Evolutionary conservation across 164 flowering plant species (phyloP), one percentile per base, ranked within the genome.

Genomic region (Magnolia kwangsiensis): DNA sequence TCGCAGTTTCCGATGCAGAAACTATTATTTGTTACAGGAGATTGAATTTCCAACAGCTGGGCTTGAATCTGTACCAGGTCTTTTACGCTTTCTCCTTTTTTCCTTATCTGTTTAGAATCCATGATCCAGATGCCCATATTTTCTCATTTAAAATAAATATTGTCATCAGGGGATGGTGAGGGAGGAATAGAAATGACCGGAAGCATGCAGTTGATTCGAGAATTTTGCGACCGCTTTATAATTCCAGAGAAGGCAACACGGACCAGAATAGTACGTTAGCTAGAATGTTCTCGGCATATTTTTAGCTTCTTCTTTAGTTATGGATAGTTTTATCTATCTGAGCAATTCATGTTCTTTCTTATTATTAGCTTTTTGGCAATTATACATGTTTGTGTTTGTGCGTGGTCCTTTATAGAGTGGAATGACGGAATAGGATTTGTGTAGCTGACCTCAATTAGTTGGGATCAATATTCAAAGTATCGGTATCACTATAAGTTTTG

Each of bases 181-280:
- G 98, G 98, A 71, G 98, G 96, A 64, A 92, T 83, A 64, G 98
- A 95, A 85, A 95, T 95, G 98, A 93, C 97, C 20, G 97, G 78
- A 72, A 92, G 97, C 77, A 85, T 95, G 91, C 90, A 88, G 80
- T 79, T 95, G 74, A 93, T 95, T 76, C 94, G 97, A 70, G 94
- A 95, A 80, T 95, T 90, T 77, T 93, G 98, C 82, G 95, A 93
- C 72, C 78, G 82, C 78, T 84, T 87, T 50, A 70, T 95, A 50
- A 79, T 20, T 71, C 90, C 97, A 21, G 92, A 89, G 85, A 95
- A 93, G 81, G 91, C 86, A 70, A 77, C 89, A 67, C 76, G 89
- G 51, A 95, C 98, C 68, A 90, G 98, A 86, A 90, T 95, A 64
- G 98, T 95, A 87, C 78, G 89, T 85, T 67, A 64, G 61, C 18